A percentile compares a stretch with the other conserved stretches of the same genome.
Evolutionary conservation across 2,329 filamentous ascomycete species (phyloP).

Genomic region (Teratosphaeria pseudoeucalypti): DNA sequence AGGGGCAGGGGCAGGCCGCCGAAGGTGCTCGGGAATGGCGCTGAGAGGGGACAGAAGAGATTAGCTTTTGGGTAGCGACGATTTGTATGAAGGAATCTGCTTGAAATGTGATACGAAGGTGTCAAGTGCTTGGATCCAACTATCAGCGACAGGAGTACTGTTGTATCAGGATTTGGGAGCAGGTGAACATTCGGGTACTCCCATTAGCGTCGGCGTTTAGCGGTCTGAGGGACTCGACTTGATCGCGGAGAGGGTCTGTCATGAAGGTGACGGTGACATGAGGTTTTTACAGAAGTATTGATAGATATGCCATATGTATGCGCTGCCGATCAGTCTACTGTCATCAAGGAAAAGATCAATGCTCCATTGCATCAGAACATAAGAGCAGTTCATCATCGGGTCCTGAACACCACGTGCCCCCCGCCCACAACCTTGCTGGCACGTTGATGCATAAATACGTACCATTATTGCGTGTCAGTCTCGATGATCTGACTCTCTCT

Average conservation of each 20-base stretch:
- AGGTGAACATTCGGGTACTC: neutral
- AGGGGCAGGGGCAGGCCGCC: constrained; percentile 29
- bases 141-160: no score
- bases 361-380: no score
- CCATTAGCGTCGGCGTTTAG: neutral
- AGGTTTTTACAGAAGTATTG: no score
- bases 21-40: constrained; percentile 11
- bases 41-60: constrained; percentile 36
- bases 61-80: constrained; percentile 30
- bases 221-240: neutral
- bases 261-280: no score
- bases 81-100: neutral
- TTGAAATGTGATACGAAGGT: no score
- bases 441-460: neutral
- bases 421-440: neutral
- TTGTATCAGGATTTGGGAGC: neutral
- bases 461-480: neutral
- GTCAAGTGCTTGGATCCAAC: no score
- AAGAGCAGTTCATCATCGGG: no score
- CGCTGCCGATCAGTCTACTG: no score
- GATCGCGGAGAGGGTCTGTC: neutral
- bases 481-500: neutral
- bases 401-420: neutral
- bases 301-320: no score
- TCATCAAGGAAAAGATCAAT: no score